Evolutionary conservation across 441 rosid genomes (phyloP), one percentile per base, ranked within the genome.

Genomic region (Adansonia madagascariensis): DNA sequence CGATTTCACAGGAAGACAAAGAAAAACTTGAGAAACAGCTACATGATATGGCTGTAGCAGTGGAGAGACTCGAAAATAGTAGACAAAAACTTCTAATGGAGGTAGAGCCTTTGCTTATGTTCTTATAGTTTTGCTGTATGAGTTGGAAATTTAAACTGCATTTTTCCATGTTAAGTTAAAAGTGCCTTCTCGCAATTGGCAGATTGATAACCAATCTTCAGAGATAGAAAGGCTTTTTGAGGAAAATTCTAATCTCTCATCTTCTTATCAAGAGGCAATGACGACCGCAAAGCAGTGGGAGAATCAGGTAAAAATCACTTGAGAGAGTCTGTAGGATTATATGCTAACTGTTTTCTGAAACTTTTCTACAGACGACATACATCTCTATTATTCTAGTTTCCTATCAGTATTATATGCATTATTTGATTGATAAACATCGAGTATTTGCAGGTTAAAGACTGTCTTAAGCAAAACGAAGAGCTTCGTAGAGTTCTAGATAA

Each of bases 161-260:
- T 50, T 75, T 63, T 20, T 18, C 22, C 69, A 60, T 82, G 63
- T 76, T 20, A 69, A 57, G 44, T 35, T 31, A 8, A 24, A 72
- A 77, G 39, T 68, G 61, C 49, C 43, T 65, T 53, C 47, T 72
- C 77, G 53, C 69, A 8, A 31, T 72, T 77, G 75, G 50, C 91
- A 95, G 98, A 90, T 94, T 86, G 99, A 96, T 86, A 89, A 85
- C 80, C 99, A 92, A 84, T 94, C 99, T 81, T 89, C 97, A 62
- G 99, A 94, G 88, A 94, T 94, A 79, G 98, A 96, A 90, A 91
- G 74, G 79, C 97, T 96, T 57, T 96, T 94, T 76, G 98, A 96
- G 83, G 97, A 94, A 78, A 94, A 96, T 79, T 89, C 96, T 0
- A 88, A 79, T 78, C 87, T 94, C 60, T 82, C 89, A 3, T 84